phyloP scores from a whole-genome alignment of 306 rosid genomes.

The Vachellia pachyceras region DNA sequence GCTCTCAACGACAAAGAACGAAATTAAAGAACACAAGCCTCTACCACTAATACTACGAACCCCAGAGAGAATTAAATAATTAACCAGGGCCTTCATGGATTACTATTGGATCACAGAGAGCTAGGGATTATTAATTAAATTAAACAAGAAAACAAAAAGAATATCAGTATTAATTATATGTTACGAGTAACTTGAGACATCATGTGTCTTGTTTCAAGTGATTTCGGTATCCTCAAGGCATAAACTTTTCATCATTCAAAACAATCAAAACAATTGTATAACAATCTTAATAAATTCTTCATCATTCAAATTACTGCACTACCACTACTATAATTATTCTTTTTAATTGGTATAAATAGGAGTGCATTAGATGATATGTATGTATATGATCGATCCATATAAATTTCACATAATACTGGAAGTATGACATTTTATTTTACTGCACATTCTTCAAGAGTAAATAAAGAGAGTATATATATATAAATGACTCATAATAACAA shows the following conservation, averaged over 20 bases:
- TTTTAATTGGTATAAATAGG: no score
- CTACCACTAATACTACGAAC: conserved; percentile 10
- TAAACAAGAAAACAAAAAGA: background rate
- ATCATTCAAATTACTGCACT: background rate
- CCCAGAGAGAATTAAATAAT: conserved; percentile 23
- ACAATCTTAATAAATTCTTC: background rate
- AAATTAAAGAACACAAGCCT: conserved; percentile 40
- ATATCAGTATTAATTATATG: background rate
- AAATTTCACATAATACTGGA: no score
- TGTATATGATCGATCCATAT: no score
- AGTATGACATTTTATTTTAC: conserved; percentile 20
- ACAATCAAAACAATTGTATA: conserved; percentile 18
- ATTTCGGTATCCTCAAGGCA: conserved; percentile 59
- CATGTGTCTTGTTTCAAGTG: conserved; percentile 52
- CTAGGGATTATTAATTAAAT: background rate
- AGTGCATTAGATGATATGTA: no score
- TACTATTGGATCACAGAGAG: conserved; percentile 38
- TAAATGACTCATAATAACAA: conserved; percentile 33
- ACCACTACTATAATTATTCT: no score
- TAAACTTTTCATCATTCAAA: conserved; percentile 36
- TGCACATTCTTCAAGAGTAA: conserved; percentile 41
- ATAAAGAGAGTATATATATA: conserved; percentile 34
- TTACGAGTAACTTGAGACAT: conserved; percentile 43
- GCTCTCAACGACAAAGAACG: conserved; percentile 49
- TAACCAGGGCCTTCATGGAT: conserved; percentile 43